Evolutionary conservation across 805 yeast species (phyloP), one percentile per base, ranked within the genome.

Genomic region (Saturnispora ahearnii): DNA sequence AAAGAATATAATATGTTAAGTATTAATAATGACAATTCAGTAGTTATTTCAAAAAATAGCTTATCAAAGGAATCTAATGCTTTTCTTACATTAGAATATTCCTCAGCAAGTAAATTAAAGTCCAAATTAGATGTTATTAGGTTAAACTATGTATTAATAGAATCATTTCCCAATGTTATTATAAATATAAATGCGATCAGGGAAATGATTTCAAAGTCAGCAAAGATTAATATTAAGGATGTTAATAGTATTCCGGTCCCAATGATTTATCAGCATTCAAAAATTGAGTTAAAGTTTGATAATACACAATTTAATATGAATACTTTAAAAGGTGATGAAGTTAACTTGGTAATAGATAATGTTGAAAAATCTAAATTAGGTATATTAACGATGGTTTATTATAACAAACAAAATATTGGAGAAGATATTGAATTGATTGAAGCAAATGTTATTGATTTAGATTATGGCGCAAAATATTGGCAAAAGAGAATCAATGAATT

Each of bases 351-450:
- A 3, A 36, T 45, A 28, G 18, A 38, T 18, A 31, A 31, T 29
- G 6, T 22, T 10, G 31, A 37, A 9, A 15, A 32, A 3, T 31
- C 22, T 4, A 28, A 45, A 9, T 24, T 45, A 10, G 48, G 44
- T n/a, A 22, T 45, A 13, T 15, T 45, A 15, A 45, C 44, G 9
- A 38, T 45, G 42, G 44, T 38, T 18, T 45, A 45, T 38, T 37
- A 21, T 15, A 26, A 45, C 6, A 45, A 45, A 9, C n/a, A 29
- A 15, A 45, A 30, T n/a, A 30, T 45, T 22, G 21, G 12, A 12
- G 48, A 45, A 31, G 43, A 37, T 40, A 36, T 45, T 22, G 48
- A 37, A 13, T 38, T 45, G 18, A 45, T 45, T 8, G 44, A 45
- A 26, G n/a, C 28, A 13, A 45, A 29, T 9, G 13, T 13, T 7